These are phyloP conservation scores for Pythium myriotylum DNA, from an alignment of 352 stramenopile genomes.

Conservation along the genomic window DNA sequence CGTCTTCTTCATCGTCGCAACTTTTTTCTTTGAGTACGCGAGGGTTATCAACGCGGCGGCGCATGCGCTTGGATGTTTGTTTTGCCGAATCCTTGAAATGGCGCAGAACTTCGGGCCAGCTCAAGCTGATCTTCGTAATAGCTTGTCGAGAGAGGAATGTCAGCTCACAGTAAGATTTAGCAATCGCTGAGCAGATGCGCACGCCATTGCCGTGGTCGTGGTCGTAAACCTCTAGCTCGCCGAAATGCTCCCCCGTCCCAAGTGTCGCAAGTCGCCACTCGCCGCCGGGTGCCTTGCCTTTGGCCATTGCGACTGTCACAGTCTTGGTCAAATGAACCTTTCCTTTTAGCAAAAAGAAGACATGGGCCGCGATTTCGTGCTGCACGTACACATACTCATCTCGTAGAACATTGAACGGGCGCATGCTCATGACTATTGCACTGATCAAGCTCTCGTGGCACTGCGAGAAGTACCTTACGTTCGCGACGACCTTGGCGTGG, in stretches of 20 bases:
- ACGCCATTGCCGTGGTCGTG: conserved; percentile 78
- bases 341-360: conserved; percentile 85
- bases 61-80: conserved; percentile 47
- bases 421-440: conserved; percentile 83
- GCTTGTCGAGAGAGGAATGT: conserved; percentile 79
- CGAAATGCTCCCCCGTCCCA: conserved; percentile 71
- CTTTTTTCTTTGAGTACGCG: conserved; percentile 15
- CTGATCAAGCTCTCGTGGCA: conserved; percentile 84
- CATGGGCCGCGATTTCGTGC: conserved; percentile 82
- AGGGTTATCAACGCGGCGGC: conserved; percentile 31
- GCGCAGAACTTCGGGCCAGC: conserved; percentile 71
- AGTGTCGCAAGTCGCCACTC: conserved; percentile 55
- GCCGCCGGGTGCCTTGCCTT: conserved; percentile 20
- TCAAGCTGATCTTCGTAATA: conserved; percentile 70
- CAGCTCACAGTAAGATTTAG: conserved; percentile 76
- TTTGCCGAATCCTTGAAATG: conserved; percentile 61
- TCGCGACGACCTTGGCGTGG: conserved; percentile 67
- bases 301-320: conserved; percentile 36
- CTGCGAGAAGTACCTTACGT: conserved; percentile 69
- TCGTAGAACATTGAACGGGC: conserved; percentile 71
- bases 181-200: conserved; percentile 80
- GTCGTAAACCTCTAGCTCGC: conserved; percentile 88
- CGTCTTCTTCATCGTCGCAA: conserved; percentile 25
- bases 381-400: conserved; percentile 82
- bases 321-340: conserved; percentile 70